phyloP scores from a whole-genome alignment of 257 asterid genomes.

The Striga asiatica region DNA sequence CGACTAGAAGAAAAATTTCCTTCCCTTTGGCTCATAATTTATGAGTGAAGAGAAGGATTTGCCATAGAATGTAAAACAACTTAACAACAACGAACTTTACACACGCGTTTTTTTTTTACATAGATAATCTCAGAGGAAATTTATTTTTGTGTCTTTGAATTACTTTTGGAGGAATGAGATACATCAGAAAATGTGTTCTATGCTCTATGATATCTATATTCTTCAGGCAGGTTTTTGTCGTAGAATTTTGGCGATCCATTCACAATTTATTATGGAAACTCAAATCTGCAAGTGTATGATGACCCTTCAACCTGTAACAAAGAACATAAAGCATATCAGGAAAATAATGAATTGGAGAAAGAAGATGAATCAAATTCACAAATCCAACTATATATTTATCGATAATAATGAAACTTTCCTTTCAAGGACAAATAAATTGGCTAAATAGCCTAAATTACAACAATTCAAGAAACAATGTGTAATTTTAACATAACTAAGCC shows the following conservation, averaged over 20 bases:
- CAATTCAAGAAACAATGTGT: too few relatives aligned
- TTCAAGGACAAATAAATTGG: too few relatives aligned
- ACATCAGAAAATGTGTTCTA: constrained; percentile 1
- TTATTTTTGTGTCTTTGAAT: constrained; percentile 10
- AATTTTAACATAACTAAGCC: too few relatives aligned
- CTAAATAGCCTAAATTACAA: too few relatives aligned
- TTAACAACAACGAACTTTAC: background rate
- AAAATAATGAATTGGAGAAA: background rate
- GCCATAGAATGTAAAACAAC: background rate
- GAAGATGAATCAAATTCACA: too few relatives aligned
- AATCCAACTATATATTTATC: too few relatives aligned
- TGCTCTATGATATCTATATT: constrained; percentile 12
- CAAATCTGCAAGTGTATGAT: constrained; percentile 5
- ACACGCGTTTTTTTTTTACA: constrained; percentile 5
- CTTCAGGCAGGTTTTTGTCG: background rate
- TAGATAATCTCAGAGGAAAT: background rate
- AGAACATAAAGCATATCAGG: too few relatives aligned
- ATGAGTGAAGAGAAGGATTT: background rate
- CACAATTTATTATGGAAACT: background rate
- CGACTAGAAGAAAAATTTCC: constrained; percentile 48
- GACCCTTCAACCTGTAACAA: constrained; percentile 6
- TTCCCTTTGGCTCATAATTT: background rate
- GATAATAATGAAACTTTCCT: too few relatives aligned
- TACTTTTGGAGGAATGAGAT: background rate
- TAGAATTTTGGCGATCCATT: background rate